phyloP scores from a whole-genome alignment of 768 basidiomycete species.

The Russula compacta region DNA sequence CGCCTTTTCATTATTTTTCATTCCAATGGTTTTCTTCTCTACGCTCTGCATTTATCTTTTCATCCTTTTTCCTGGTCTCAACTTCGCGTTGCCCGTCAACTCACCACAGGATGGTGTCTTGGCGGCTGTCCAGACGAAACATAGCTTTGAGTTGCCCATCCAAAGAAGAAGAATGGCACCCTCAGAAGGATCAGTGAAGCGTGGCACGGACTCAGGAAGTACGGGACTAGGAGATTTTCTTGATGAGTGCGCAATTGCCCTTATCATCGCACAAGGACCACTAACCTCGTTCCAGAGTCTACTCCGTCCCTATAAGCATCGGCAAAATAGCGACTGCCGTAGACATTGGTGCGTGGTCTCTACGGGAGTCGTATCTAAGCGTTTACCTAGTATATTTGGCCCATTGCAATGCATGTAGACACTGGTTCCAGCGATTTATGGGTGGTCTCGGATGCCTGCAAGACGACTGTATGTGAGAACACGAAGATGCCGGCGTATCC shows the following conservation, averaged over 20 bases:
- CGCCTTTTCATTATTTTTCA: not conserved
- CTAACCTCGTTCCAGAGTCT: constrained; percentile 1
- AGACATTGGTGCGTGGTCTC: constrained; percentile 9
- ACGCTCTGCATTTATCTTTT: not conserved
- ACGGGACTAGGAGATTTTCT: constrained; percentile 13
- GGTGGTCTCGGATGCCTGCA: constrained; percentile 13
- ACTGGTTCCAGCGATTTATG: constrained; percentile 19
- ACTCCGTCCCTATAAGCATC: constrained; percentile 12
- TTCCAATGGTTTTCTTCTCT: not conserved
- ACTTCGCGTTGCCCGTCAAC: constrained; percentile 1
- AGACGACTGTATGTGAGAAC: constrained; percentile 1
- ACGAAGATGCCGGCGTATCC: constrained; percentile 15
- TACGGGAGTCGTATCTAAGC: not conserved
- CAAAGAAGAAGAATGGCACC: not conserved
- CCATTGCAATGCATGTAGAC: not conserved
- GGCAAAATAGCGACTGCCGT: constrained; percentile 12
- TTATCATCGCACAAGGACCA: too few relatives aligned
- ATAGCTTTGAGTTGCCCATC: constrained; percentile 13
- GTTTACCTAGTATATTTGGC: not conserved
- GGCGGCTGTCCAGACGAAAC: not conserved
- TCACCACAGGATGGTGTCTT: not conserved
- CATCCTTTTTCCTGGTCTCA: not conserved
- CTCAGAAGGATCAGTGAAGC: not conserved
- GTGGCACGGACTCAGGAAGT: constrained; percentile 7
- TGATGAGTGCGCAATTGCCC: constrained; percentile 8